Evolutionary conservation across 73 alveolate genomes (phyloP), one percentile per base, ranked within the genome.

Genomic region (Paramecium sexaurelia): DNA sequence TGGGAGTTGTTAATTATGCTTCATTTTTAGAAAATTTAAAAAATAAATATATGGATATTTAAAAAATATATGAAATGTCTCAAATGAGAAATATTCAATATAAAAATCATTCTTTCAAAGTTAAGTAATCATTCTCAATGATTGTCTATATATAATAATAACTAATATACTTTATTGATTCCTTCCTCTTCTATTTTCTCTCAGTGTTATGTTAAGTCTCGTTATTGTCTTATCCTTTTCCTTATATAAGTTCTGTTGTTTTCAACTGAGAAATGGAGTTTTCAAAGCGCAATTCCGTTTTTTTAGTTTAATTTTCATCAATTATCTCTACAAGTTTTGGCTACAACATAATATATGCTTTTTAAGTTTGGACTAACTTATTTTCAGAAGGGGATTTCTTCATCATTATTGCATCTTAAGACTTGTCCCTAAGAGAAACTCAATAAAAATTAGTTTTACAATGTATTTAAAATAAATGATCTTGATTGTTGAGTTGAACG

Each of bases 1-100:
- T 57, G 98, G 99, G 68, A 97, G 94, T 91, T 89, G 95, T 91
- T 96, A 91, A 93, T 97, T 97, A 95, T 78, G 92, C 93, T 91
- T 91, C 88, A 78, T 84, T 75, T 37, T 82, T 91, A 45, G 67
- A 51, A 51, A 61, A 61, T 61, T 61, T 61, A 61, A 61, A 61
- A 61, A 61, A 61, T 61, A 61, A 61, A 61, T 61, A 61, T 83
- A 83, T 36, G 35, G 43, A 36, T 73, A 27, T 73, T 73, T 73
- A 73, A 73, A 47, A 51, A 51, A 73, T 73, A 73, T 73, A 73
- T 73, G 35, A 20, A 73, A 73, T 73, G 87, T 27, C 87, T 73
- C 87, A 73, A 73, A 73, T 73, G 57, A 73, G 87, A 27, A 32
- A 35, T 35, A 73, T 73, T 11, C 29, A 15, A 51, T 27, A 27